Evolutionary conservation across 495 filamentous ascomycete genomes (phyloP).

Genomic region (Xeromyces bisporus): DNA sequence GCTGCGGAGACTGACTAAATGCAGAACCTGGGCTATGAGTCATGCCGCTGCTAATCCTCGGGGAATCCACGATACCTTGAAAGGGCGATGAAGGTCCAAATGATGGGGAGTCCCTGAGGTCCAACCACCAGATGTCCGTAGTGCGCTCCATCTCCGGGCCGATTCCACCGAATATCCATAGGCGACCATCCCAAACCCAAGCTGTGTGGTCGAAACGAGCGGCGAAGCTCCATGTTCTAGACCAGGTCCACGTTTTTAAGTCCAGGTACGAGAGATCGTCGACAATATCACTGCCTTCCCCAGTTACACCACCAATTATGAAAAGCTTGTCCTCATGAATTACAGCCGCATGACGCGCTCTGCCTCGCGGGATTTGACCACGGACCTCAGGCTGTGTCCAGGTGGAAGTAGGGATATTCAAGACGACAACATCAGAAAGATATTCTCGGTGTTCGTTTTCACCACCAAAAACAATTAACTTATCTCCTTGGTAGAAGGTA

Average conservation of each 20-base stretch:
- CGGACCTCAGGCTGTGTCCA: slow-evolving; percentile 84
- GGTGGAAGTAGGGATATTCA: slow-evolving; percentile 79
- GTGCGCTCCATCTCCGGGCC: slow-evolving; percentile 90
- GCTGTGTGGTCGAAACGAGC: slow-evolving; percentile 85
- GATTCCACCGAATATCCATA: slow-evolving; percentile 96
- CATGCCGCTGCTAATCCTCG: slow-evolving; percentile 10
- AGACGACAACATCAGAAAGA: slow-evolving; percentile 88
- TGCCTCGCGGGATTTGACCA: slow-evolving; percentile 68
- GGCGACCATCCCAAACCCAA: slow-evolving; percentile 74
- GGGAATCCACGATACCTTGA: slow-evolving; percentile 44
- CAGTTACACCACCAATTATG: slow-evolving; percentile 78
- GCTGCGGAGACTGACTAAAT: slow-evolving; percentile 23
- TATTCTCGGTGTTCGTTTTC: slow-evolving; percentile 96
- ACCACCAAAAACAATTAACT: slow-evolving; percentile 87
- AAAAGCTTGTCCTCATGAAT: slow-evolving; percentile 94
- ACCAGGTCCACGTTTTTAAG: slow-evolving; percentile 96
- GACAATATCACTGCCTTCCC: slow-evolving; percentile 70
- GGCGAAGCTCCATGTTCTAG: slow-evolving; percentile 85
- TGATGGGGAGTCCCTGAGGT: slow-evolving; percentile 73
- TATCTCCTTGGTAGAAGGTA: slow-evolving; percentile 84
- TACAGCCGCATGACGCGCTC: slow-evolving; percentile 84
- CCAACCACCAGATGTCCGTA: slow-evolving; percentile 91
- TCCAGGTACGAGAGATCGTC: slow-evolving; percentile 95
- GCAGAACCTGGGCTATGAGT: slow-evolving; percentile 30
- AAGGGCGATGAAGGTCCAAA: slow-evolving; percentile 58